These are phyloP conservation scores for Strigomonas galati DNA, from an alignment of 208 protist genomes.

Conservation along the genomic window DNA sequence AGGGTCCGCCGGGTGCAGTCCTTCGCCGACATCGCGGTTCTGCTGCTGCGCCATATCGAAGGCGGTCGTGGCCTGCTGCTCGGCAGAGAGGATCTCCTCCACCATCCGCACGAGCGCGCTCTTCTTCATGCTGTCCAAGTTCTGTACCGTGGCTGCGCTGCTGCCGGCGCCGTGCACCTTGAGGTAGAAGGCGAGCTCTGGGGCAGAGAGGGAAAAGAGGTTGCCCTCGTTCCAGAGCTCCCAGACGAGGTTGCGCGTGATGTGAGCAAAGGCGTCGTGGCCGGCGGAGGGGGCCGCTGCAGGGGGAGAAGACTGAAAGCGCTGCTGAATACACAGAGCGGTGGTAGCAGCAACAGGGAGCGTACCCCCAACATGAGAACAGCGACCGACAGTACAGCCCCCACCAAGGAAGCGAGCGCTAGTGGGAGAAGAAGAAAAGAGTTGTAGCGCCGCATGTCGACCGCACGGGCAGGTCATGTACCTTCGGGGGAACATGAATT, in stretches of 20 bases:
- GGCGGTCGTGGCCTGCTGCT: conserved; percentile 49
- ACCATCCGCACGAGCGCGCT: conserved; percentile 83
- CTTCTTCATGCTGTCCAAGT: conserved; percentile 59
- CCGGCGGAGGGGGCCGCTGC: conserved; percentile 6
- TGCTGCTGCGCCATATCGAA: conserved; percentile 4
- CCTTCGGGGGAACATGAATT: too few species aligned
- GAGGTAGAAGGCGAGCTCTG: conserved; percentile 76
- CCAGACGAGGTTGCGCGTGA: conserved; percentile 84
- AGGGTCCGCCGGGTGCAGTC: background rate
- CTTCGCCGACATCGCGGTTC: background rate
- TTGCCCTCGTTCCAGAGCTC: conserved; percentile 92
- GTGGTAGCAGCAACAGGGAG: too few species aligned
- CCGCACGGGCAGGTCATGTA: too few species aligned
- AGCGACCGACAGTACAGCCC: too few species aligned
- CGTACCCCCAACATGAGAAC: too few species aligned
- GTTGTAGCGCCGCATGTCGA: too few species aligned
- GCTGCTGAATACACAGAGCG: background rate
- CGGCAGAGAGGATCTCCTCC: conserved; percentile 78
- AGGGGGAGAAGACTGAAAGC: background rate
- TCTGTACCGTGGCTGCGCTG: conserved; percentile 18
- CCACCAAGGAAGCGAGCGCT: too few species aligned
- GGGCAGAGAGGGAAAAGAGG: conserved; percentile 85
- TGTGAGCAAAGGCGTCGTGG: conserved; percentile 43
- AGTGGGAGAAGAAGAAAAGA: too few species aligned
- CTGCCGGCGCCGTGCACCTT: conserved; percentile 41